Conservation (phyloP, 805 yeast genomes). For the Cyberlindnera mycetangii region DNA sequence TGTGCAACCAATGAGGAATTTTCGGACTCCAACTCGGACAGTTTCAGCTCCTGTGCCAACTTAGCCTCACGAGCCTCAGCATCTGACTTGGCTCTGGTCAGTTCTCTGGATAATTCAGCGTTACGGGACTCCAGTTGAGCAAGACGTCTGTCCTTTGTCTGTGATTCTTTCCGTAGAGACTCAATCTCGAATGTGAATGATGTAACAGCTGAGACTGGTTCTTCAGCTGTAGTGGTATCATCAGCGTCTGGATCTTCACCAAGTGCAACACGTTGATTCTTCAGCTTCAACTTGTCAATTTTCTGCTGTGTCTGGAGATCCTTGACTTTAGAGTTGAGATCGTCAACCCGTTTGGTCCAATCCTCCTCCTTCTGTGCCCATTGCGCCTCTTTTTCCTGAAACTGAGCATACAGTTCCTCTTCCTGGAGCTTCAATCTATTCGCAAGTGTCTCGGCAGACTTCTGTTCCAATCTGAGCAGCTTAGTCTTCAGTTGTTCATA, state of each 20-base stretch:
- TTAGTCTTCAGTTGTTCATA: slow-evolving; percentile 72
- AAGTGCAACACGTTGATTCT: slow-evolving; percentile 44
- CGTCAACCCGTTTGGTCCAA: slow-evolving; percentile 46
- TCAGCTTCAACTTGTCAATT: slow-evolving; percentile 37
- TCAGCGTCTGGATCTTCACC: slow-evolving; percentile 32
- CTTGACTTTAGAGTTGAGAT: slow-evolving; percentile 52
- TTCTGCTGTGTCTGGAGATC: slow-evolving; percentile 55
- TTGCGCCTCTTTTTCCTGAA: slow-evolving; percentile 71
- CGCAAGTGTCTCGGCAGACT: slow-evolving; percentile 51
- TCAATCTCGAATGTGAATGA: slow-evolving; percentile 35
- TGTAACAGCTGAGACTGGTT: background rate
- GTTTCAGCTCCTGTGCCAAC: slow-evolving; percentile 40
- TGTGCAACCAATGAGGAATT: slow-evolving; percentile 60
- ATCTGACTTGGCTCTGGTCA: slow-evolving; percentile 49
- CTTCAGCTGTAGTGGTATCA: slow-evolving; percentile 3
- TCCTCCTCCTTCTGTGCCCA: slow-evolving; percentile 62
- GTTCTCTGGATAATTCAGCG: slow-evolving; percentile 64
- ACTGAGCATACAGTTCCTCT: slow-evolving; percentile 60
- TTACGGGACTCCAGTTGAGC: slow-evolving; percentile 75
- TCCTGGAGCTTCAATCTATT: slow-evolving; percentile 66
- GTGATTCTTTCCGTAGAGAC: slow-evolving; percentile 71
- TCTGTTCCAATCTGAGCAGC: slow-evolving; percentile 57
- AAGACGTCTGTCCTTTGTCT: slow-evolving; percentile 62
- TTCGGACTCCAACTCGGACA: slow-evolving; percentile 62
- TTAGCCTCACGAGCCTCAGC: slow-evolving; percentile 40